Evolutionary conservation across 805 yeast species (phyloP), one percentile per base, ranked within the genome.

Genomic region (Candida arabinofermentans): DNA sequence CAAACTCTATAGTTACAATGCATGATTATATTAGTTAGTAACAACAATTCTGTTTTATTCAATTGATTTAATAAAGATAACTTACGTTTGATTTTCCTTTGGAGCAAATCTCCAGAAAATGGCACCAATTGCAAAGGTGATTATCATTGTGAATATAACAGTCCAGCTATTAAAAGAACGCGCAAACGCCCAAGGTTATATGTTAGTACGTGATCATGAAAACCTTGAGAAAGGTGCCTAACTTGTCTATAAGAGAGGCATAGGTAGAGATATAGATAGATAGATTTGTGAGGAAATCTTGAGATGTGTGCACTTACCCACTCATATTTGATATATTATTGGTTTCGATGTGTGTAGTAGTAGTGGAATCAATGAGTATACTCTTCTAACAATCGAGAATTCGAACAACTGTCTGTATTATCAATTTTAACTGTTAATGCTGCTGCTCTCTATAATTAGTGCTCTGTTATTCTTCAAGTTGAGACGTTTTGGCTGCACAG

Each of bases 81-180:
- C 79, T 61, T 63, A 77, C 75, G 86, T 79, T 64, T 73, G 77
- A 61, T 88, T 85, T 53, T 82, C 76, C 64, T 83, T 83, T 35
- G 97, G 96, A 8, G 96, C 95, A 62, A 79, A 71, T 39, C 74
- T 67, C 97, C 97, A 90, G 45, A 89, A 81, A 34, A 74, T 69
- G n/a, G 76, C 71, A 12, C 88, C 78, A 33, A 76, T 65, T 19
- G 71, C 73, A 22, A 72, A 75, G 10, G 82, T 82, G 42, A 77
- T 67, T 21, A 81, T 55, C 47, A 88, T 70, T 24, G 79, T 83
- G 43, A 76, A 66, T 43, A 86, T 69, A 49, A 87, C 91, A 39
- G 85, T 76, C 75, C 82, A 85, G 39, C 90, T 83, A 50, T 36
- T 19, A n/a, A 5, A 12, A 3, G 10, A 36, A 21, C 30, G 10